phyloP scores from a whole-genome alignment of 2,329 filamentous ascomycete genomes.

The Colletotrichum tanaceti region DNA sequence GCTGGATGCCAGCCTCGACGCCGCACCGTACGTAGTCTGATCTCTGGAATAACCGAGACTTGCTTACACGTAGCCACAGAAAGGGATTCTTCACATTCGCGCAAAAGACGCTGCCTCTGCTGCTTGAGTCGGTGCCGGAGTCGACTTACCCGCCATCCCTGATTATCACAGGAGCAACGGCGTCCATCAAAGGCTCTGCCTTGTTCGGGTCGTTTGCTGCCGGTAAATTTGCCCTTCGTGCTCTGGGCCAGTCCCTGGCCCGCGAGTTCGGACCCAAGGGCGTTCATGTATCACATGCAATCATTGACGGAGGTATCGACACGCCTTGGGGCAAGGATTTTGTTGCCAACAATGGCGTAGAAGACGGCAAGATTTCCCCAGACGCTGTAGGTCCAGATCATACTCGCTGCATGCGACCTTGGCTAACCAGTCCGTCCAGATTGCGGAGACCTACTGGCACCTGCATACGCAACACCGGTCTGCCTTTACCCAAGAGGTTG shows the following conservation, averaged over 20 bases:
- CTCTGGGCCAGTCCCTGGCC: slow-evolving; percentile 78
- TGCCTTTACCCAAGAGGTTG: slow-evolving; percentile 84
- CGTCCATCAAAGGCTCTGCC: slow-evolving; percentile 78
- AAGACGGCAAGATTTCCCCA: slow-evolving; percentile 75
- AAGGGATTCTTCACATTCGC: slow-evolving; percentile 82
- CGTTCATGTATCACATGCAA: slow-evolving; percentile 83
- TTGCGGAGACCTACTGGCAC: slow-evolving; percentile 88
- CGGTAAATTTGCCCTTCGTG: slow-evolving; percentile 83
- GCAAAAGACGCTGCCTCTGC: slow-evolving; percentile 75
- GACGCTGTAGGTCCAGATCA: slow-evolving; percentile 72
- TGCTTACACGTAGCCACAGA: slow-evolving; percentile 48
- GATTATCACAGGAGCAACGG: slow-evolving; percentile 89
- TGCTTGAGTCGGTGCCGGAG: slow-evolving; percentile 70
- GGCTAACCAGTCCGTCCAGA: slow-evolving; percentile 60
- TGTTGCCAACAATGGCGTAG: slow-evolving; percentile 57
- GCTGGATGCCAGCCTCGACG: slow-evolving; percentile 58
- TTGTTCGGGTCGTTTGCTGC: slow-evolving; percentile 69
- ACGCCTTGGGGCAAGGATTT: slow-evolving; percentile 74
- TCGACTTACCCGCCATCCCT: slow-evolving; percentile 77
- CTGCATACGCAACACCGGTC: slow-evolving; percentile 84
- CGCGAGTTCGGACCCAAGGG: slow-evolving; percentile 87
- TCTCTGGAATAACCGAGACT: too few species aligned
- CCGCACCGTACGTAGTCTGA: slow-evolving; percentile 59
- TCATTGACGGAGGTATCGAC: slow-evolving; percentile 89
- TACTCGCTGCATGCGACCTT: slow-evolving; percentile 20